Base-by-base conservation (phyloP, 176 grass and related monocot species). In the Urochloa ruziziensis region DNA sequence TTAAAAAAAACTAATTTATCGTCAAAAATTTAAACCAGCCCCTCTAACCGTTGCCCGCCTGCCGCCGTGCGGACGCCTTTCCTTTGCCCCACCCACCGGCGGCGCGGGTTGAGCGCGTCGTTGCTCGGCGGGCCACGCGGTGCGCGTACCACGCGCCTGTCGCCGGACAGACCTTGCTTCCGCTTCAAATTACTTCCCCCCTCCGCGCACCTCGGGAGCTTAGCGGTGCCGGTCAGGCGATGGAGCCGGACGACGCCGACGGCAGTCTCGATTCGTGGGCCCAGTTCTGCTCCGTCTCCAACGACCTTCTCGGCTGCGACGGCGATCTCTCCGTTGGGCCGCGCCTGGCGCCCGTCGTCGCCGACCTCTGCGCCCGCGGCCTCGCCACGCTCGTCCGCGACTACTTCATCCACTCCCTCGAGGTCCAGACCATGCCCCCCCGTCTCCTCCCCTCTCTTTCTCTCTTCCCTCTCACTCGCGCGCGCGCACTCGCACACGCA, bases 321-420 rank as follows among this genome's bases (percentile, higher is more conserved):
- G 81, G 86, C 24, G 83, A 84, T 52, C 86, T 88, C 64, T 67
- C 86, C 32, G 83, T 86, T 1, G 86, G 73, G 36, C 65, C 86
- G 21, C 86, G 84, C 28, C 69, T 97, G 33, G 32, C 27, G 29
- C 75, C 95, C 82, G 21, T 74, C 74, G 86, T 91, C 29, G 81
- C 75, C 12, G 51, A 88, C 32, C 84, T 94, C 78, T 94, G 90
- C 76, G 10, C 71, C 39, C 91, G 82, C 62, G 92, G 91, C 60
- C 88, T 95, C 42, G 78, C 80, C 69, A 72, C 70, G n/a, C 87
- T 98, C 32, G 66, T 90, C 21, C 92, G 90, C 42, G 96, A 95
- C 64, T 83, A 93, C 65, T 94, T 94, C 83, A 90, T 98, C 80
- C 82, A 80, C 43, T 89, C 82, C 27, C 84, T 98, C 67, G 91